Evolutionary conservation across 768 basidiomycete species (phyloP).

Genomic region (Tricholoma furcatifolium): DNA sequence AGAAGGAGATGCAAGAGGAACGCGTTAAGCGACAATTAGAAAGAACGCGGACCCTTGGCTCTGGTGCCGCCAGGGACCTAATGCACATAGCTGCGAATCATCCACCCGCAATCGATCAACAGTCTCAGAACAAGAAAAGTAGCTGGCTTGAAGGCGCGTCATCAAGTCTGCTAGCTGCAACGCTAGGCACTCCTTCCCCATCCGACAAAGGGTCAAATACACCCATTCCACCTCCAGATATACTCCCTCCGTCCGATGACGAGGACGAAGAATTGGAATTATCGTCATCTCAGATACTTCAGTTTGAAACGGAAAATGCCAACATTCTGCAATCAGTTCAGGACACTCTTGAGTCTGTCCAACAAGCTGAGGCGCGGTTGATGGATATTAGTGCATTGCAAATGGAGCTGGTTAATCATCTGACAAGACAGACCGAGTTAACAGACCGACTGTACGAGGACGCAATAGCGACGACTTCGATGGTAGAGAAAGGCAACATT

Average conservation of each 20-base stretch:
- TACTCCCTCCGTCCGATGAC: constrained; percentile 45
- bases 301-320: constrained; percentile 92
- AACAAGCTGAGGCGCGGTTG: constrained; percentile 87
- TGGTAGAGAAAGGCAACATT: constrained; percentile 85
- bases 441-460: constrained; percentile 96
- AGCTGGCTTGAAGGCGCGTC: constrained; percentile 65
- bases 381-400: constrained; percentile 94
- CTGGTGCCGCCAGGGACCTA: constrained; percentile 67
- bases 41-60: constrained; percentile 78
- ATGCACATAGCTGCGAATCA: constrained; percentile 40
- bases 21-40: constrained; percentile 87
- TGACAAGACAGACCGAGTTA: constrained; percentile 86
- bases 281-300: constrained; percentile 84
- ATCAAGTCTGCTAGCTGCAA: constrained; percentile 57
- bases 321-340: constrained; percentile 82
- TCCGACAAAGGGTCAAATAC: constrained; percentile 24
- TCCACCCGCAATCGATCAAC: constrained; percentile 18
- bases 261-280: constrained; percentile 83
- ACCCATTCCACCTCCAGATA: constrained; percentile 20
- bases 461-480: constrained; percentile 82
- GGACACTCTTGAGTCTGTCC: constrained; percentile 83
- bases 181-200: constrained; percentile 48
- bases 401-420: constrained; percentile 85
- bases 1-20: constrained; percentile 93
- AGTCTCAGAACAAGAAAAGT: constrained; percentile 23